phyloP scores from a whole-genome alignment of 1,284 basidiomycete genomes.

The Mycosarcoma maydis region DNA sequence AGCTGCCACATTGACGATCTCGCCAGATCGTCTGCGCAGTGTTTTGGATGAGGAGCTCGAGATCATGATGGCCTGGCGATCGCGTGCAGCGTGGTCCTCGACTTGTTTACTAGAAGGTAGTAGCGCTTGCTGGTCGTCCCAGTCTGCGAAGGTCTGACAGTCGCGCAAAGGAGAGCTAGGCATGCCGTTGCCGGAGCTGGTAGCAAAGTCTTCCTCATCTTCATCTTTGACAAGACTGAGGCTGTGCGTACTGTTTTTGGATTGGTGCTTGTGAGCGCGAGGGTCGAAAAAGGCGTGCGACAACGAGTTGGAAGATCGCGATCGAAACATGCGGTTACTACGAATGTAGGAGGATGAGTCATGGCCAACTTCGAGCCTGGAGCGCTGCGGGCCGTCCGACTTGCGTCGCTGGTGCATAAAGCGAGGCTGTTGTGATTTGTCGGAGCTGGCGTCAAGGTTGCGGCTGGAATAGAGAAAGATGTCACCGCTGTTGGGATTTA shows the following conservation, averaged over 20 bases:
- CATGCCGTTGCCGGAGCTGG: background rate
- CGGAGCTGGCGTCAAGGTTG: constrained; percentile 21
- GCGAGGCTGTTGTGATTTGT: constrained; percentile 11
- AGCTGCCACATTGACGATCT: constrained; percentile 30
- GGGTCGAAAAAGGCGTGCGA: constrained; percentile 28
- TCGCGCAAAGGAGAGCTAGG: constrained; percentile 27
- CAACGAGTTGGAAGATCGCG: constrained; percentile 36
- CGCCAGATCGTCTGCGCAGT: constrained; percentile 35
- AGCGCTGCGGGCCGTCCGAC: constrained; percentile 37
- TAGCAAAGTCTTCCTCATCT: constrained; percentile 10
- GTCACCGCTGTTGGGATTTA: constrained; percentile 31
- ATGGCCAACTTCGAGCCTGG: constrained; percentile 4
- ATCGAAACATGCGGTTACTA: constrained; percentile 24
- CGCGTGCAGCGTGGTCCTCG: constrained; percentile 20
- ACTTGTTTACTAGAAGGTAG: constrained; percentile 15
- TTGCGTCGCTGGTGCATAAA: constrained; percentile 42
- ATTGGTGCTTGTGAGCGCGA: constrained; percentile 22
- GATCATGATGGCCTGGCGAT: constrained; percentile 26
- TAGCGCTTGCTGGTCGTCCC: constrained; percentile 6
- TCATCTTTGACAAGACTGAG: constrained; percentile 38
- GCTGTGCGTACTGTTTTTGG: constrained; percentile 21
- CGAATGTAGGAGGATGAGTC: constrained; percentile 11
- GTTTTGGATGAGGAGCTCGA: constrained; percentile 20
- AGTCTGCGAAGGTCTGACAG: constrained; percentile 16
- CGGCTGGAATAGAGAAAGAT: constrained; percentile 41